Evolutionary conservation across 352 stramenopile genomes (phyloP).

Genomic region (Globisporangium viniferum): DNA sequence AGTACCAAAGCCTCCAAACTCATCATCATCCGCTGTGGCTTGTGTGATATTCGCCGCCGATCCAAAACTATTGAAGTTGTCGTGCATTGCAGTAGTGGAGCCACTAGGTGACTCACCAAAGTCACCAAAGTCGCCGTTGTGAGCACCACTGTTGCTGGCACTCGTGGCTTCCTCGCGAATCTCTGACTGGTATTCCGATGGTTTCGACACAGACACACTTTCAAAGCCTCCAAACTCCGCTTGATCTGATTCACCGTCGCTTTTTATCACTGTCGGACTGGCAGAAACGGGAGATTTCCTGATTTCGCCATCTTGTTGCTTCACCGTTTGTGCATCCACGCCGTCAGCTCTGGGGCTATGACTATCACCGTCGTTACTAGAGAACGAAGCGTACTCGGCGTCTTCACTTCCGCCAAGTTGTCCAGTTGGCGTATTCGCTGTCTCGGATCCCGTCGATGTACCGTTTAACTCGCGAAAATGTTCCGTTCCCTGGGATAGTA

Average conservation of each 20-base stretch:
- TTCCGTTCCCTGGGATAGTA: not conserved
- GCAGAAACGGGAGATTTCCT: not conserved
- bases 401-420: not conserved
- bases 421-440: not conserved
- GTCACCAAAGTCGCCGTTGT: not conserved
- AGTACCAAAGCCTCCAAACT: constrained; percentile 8
- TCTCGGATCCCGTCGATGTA: not conserved
- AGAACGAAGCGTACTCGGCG: constrained; percentile 4
- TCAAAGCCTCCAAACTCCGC: not conserved
- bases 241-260: not conserved
- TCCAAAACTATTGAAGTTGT: not conserved
- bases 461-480: not conserved
- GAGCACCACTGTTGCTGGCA: not conserved
- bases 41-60: no score
- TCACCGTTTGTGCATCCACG: not conserved
- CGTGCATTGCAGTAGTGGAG: not conserved
- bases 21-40: not conserved
- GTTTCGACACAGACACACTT: not conserved
- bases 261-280: not conserved
- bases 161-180: not conserved
- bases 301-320: not conserved
- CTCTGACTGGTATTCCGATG: not conserved
- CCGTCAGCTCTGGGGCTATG: not conserved
- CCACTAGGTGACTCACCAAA: not conserved
- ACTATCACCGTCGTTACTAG: not conserved